Evolutionary conservation across 163 green algal species (phyloP), one percentile per base, ranked within the genome.

Genomic region (Chlamydomonas reinhardtii): DNA sequence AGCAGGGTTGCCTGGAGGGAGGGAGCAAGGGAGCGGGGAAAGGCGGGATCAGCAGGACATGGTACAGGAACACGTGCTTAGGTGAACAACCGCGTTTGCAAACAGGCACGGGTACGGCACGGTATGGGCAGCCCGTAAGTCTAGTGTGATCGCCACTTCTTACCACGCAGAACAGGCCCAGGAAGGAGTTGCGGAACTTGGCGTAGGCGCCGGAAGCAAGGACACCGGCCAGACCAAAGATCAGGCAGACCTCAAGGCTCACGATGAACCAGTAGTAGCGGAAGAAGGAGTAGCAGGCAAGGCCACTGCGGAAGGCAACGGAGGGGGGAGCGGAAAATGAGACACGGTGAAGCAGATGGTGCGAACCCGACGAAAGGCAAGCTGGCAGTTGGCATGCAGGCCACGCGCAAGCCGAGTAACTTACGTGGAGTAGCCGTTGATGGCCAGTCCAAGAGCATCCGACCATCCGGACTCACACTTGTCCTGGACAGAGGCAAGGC

Each of bases 191-290:
- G 61, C 72, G 72, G 48, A 62, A 76, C 82, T 87, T 87, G 31
- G 82, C 20, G 19, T 76, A 34, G 34, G 59, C 27, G 61, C 65
- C 74, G 8, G 34, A 31, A 29, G 34, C 72, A 0, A 73, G 16
- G 20, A 73, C 73, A 2, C 24, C 61, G 31, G 31, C 82, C 20
- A 87, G 72, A 37, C 61, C 82, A 16, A 74, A 43, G 43, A 87
- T 87, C 14, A 87, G 72, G 82, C 29, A 39, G n/a, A 59, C 27
- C 82, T 87, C 72, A 0, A 87, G 29, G 72, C 24, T 75, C 9
- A 87, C 73, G 24, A 87, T 87, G 82, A 87, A 87, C 82, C 82
- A 87, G 71, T 87, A 87, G 82, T 87, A 87, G 61, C 82, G 82
- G 82, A 87, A 87, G 4, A 87, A 43, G 39, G 37, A 22, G 61